Evolutionary conservation across 2,329 filamentous ascomycete species (phyloP).

Genomic region (Botrytis medusae): DNA sequence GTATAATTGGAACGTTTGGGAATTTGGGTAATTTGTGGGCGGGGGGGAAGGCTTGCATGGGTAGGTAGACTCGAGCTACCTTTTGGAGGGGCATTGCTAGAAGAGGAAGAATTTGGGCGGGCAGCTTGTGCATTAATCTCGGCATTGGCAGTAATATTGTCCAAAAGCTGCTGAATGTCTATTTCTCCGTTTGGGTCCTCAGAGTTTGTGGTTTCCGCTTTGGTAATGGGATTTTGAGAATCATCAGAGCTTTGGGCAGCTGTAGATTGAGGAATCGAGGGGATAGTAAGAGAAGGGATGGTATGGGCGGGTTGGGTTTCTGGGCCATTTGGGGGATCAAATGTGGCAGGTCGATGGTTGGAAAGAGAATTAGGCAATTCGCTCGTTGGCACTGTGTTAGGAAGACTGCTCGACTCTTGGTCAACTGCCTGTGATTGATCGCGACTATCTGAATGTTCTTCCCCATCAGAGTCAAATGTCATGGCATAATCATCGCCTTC

Average conservation of each 20-base stretch:
- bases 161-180: constrained; percentile 42
- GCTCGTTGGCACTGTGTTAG: constrained; percentile 33
- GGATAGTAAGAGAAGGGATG: constrained; percentile 28
- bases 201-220: constrained; percentile 28
- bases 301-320: constrained; percentile 30
- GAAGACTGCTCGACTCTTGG: constrained; percentile 32
- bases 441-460: constrained; percentile 39
- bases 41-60: constrained; percentile 41
- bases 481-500: constrained; percentile 42
- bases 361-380: constrained; percentile 26
- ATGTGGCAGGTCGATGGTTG: constrained; percentile 27
- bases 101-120: constrained; percentile 28
- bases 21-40: constrained; percentile 38
- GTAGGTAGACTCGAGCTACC: constrained; percentile 34
- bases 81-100: constrained; percentile 33
- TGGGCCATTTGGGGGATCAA: constrained; percentile 27
- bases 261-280: constrained; percentile 27
- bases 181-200: constrained; percentile 39
- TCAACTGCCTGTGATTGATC: constrained; percentile 38
- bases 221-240: constrained; percentile 25
- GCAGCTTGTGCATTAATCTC: constrained; percentile 37
- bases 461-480: constrained; percentile 42
- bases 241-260: constrained; percentile 27
- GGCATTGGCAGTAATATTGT: constrained; percentile 43
- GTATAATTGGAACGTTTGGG: constrained; percentile 25